Base-by-base conservation (phyloP, 305 asterid species). In the Euphrasia arctica region DNA sequence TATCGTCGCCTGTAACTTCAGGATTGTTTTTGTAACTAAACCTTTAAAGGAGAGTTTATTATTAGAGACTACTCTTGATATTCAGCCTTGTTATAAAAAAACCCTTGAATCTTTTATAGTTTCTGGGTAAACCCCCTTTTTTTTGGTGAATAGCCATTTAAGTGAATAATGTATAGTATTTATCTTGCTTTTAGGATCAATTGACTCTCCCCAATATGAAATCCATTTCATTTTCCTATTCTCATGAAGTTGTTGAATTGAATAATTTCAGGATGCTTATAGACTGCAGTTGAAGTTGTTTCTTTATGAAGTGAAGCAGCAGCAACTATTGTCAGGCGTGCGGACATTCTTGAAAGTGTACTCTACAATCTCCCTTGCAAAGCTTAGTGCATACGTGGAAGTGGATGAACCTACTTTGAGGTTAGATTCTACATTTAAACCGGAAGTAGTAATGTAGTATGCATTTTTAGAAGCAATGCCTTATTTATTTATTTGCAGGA, bases 271-370 rank as follows among this genome's bases (percentile, higher is more conserved):
- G 95, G 95, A 89, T 79, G 88, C 90, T n/a, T 86, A 86, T 72
- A 82, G 94, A 69, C 81, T 86, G 34, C 95, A 86, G 64, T 72
- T 86, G 76, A 86, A 86, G 80, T 70, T 86, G 61, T 86, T 86
- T 64, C 85, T 86, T 10, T 84, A 90, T 71, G 99, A 93, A 80
- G 96, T 90, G 80, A 93, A 86, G 79, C 99, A 93, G 78, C 96
- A 93, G 39, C 97, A 86, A 58, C 79, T 86, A 54, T 75, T 93
- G 60, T 72, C 91, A 0, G 95, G 95, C 64, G 86, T 86, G 18
- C 79, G 99, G 67, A 80, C 95, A 67, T 93, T 78, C 81, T 80
- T 93, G 61, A 88, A 90, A 72, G 91, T 90, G 12, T 93, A 90
- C 76, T 90, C 97, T 32, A 79, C 97, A 22, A 88, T 93, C 77